Percentiles rank a stretch among this genome's conserved stretches.
These are phyloP conservation scores for Coffea canephora DNA, from an alignment of 257 asterid genomes.

Conservation along the genomic window DNA sequence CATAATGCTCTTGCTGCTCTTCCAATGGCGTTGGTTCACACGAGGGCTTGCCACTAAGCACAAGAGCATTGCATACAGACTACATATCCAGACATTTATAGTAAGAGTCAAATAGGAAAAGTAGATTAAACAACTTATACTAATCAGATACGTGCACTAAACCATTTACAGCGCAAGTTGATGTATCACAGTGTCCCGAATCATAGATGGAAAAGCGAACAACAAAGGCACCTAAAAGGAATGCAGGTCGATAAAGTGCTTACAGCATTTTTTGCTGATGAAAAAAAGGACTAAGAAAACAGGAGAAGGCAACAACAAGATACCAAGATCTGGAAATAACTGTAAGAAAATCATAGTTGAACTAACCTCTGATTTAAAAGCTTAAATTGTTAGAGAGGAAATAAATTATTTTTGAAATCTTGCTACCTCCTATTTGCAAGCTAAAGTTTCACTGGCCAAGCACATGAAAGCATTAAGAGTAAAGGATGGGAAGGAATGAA, in stretches of 20 bases:
- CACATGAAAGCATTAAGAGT: not conserved
- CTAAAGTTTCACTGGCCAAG: not conserved
- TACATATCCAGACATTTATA: constrained; percentile 22
- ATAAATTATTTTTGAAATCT: not conserved
- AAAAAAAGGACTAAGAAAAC: not conserved
- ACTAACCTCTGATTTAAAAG: not conserved
- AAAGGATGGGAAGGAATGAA: not conserved
- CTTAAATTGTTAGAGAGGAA: not conserved
- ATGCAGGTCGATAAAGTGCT: too few relatives aligned
- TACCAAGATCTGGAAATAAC: not conserved
- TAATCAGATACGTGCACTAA: not conserved
- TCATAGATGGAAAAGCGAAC: not conserved
- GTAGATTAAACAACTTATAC: not conserved
- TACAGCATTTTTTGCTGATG: not conserved
- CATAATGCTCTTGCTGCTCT: constrained; percentile 42
- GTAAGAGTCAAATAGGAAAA: not conserved
- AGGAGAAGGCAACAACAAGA: not conserved
- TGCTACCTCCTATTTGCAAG: not conserved
- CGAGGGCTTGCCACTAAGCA: constrained; percentile 46
- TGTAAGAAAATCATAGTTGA: too few relatives aligned
- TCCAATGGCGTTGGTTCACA: constrained; percentile 30
- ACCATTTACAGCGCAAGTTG: not conserved
- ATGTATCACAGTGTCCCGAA: not conserved
- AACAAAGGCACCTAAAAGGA: not conserved
- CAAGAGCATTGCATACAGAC: constrained; percentile 74